Base-by-base conservation (phyloP, 1,284 basidiomycete genomes). In the Austroboletus niveus region DNA sequence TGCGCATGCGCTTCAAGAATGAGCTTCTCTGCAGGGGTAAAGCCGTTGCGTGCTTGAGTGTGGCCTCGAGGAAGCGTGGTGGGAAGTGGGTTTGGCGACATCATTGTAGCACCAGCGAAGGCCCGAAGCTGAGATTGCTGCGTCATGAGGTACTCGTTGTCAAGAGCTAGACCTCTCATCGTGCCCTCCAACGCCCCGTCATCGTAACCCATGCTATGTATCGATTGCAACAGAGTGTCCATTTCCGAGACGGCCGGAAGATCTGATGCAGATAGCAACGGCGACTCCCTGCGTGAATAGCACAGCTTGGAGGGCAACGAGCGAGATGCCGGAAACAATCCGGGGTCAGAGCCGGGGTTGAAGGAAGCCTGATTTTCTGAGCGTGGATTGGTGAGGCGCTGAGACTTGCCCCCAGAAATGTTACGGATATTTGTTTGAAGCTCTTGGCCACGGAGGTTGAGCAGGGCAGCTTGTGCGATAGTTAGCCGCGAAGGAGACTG, bases 381-480 rank as follows among this genome's bases (percentile, higher is more conserved):
- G 35, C 27, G 48, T 7, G 41, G 31, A 40, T 47, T 47, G 42
- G 31, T 10, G 22, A 32, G 14, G 36, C 49, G 52, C 42, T 54
- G 55, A 8, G 45, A 29, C 31, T 53, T 51, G n/a, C 36, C 8
- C 24, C 39, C 49, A 8, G 38, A 29, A 14, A 30, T 20, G 24
- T 55, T 49, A 20, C 45, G 47, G 24, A 47, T 35, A 24, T 57
- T 60, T n/a, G 51, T 40, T 48, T 64, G 71, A 29, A 66, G 61
- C 57, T 86, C 82, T 48, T 84, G 79, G 2, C 86, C 87, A 50
- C 79, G 84, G 39, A 89, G 74, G 62, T 88, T 89, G 47, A 89
- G 77, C 15, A 89, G 65, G 0, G 87, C 79, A 2, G 87, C 87
- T 58, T 88, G 86, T 1, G 87, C 87, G 60, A 89, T 88, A 8